phyloP scores from a whole-genome alignment of 2,329 filamentous ascomycete species.

The Microcyclosporella mali region DNA sequence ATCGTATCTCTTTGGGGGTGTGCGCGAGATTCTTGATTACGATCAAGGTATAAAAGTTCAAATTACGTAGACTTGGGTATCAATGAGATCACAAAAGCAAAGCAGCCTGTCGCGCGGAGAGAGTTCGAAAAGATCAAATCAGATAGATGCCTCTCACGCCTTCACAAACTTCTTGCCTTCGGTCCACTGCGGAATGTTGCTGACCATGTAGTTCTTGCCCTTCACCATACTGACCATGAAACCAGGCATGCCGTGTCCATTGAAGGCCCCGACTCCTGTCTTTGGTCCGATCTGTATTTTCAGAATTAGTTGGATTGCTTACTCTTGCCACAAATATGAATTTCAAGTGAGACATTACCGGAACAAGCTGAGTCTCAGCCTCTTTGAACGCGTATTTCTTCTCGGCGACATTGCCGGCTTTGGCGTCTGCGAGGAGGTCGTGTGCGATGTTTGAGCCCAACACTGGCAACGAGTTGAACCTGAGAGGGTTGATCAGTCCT shows the following conservation, averaged over 20 bases:
- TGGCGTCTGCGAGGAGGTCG: conserved; percentile 36
- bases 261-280: conserved; percentile 34
- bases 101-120: no score
- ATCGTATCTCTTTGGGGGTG: no score
- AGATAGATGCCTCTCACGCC: conserved; percentile 8
- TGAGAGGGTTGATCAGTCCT: not conserved
- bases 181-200: conserved; percentile 22
- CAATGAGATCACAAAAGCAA: no score
- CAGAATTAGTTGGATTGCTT: no score
- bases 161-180: conserved; percentile 28
- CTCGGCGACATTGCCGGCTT: conserved; percentile 20
- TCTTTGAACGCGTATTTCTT: conserved; percentile 25
- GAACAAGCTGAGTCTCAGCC: conserved; percentile 27
- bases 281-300: conserved; percentile 18
- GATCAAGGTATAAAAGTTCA: no score
- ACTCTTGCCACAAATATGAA: no score
- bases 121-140: no score
- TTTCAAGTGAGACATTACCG: conserved; percentile 13
- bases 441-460: conserved; percentile 42
- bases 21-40: no score
- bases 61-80: no score
- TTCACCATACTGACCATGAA: conserved; percentile 32
- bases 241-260: conserved; percentile 29
- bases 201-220: conserved; percentile 33
- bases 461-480: conserved; percentile 34